Evolutionary conservation across 2,329 filamentous ascomycete species (phyloP), one percentile per base, ranked within the genome.

Genomic region (Verticillium alfalfae): DNA sequence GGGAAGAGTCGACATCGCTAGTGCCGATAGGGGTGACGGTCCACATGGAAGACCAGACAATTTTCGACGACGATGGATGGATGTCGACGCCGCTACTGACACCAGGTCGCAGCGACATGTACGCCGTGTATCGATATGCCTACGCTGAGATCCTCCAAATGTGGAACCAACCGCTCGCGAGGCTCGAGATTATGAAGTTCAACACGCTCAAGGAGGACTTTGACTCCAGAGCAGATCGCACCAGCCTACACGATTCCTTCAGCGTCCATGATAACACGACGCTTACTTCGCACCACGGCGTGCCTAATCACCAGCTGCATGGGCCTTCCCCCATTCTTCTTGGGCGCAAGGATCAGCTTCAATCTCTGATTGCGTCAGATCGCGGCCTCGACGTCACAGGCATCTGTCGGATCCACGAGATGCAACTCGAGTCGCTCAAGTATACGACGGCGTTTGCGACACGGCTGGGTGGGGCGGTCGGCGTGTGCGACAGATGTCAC

Each of bases 81-180:
- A 79, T 89, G 68, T 80, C 78, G 22, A 79, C 81, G 3, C 82
- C 87, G 4, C 73, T 90, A 2, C 77, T 90, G 16, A 82, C 87
- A 54, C 75, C 80, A 5, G 77, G 70, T 36, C 79, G 78, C n/a
- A 71, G 75, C 5, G 70, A 76, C 3, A 70, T 82, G 22, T 86
- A 87, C 65, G 79, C 81, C n/a, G 79, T 77, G 67, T 90, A 89
- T 68, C 83, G 88, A 39, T 83, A 85, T 63, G 80, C 83, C 1
- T 90, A 90, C 67, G 86, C 87, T n/a, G 86, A 89, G 71, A 81
- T 90, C 73, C 78, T 90, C 3, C 87, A 87, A 66, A 83, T 86
- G 73, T 90, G 88, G 88, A 78, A 80, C 2, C 81, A 87, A 61
- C 86, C 86, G 0, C 74, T 89, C 5, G 80, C 84, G 37, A 79